Conservation (phyloP, 129 eudicot genomes). For the Gnaphalium uliginosum region DNA sequence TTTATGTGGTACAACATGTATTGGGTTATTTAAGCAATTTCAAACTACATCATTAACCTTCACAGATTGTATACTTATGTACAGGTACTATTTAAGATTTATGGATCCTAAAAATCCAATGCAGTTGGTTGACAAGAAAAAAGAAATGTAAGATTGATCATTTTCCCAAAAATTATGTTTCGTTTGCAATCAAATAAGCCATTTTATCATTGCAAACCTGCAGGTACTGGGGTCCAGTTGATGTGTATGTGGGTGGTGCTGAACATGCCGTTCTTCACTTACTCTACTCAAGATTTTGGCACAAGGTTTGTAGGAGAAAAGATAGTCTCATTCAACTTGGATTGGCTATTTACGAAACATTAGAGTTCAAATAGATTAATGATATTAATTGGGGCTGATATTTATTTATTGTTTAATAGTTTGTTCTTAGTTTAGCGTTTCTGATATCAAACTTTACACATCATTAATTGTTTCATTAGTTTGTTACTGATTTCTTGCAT, state of each 20-base stretch:
- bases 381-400: conserved; percentile 9
- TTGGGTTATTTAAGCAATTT: conserved; percentile 2
- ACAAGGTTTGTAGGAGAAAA: conserved; percentile 62
- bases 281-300: conserved; percentile 98
- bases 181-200: not conserved
- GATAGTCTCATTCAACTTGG: not conserved
- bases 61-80: conserved; percentile 21
- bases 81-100: conserved; percentile 96
- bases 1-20: not conserved
- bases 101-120: conserved; percentile 90
- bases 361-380: not conserved
- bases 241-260: conserved; percentile 98
- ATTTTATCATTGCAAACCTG: conserved; percentile 1
- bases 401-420: not conserved
- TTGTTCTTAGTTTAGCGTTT: conserved; percentile 22
- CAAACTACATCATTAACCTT: conserved; percentile 19
- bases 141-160: conserved; percentile 64
- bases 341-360: not conserved
- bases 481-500: conserved; percentile 20
- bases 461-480: not conserved
- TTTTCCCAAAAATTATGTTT: not conserved
- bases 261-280: conserved; percentile 99
- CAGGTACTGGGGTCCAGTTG: conserved; percentile 98
- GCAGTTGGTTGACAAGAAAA: conserved; percentile 78
- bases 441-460: not conserved